phyloP scores from a whole-genome alignment of 2,329 filamentous ascomycete species.

The Scleromitrula shiraiana region DNA sequence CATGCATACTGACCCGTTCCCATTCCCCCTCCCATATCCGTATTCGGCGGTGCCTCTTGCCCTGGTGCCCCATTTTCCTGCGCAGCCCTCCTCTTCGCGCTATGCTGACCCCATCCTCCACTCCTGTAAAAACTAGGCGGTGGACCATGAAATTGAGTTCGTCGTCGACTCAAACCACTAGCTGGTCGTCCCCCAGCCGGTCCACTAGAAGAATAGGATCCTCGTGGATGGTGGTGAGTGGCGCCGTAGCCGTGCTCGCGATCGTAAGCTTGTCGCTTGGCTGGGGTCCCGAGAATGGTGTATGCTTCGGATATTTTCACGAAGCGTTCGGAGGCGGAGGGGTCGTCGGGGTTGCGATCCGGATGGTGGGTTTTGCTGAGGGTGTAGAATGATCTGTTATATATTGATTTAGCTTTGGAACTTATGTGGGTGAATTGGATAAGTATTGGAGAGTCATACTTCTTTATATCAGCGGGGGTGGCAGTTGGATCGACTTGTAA shows the following conservation, averaged over 20 bases:
- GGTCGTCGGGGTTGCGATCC: constrained; percentile 76
- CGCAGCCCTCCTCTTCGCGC: constrained; percentile 48
- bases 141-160: constrained; percentile 72
- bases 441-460: constrained; percentile 38
- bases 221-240: constrained; percentile 29
- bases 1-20: constrained; percentile 48
- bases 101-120: constrained; percentile 67
- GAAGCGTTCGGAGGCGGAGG: constrained; percentile 65
- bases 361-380: constrained; percentile 91
- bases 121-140: constrained; percentile 82
- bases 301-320: constrained; percentile 81
- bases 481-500: constrained; percentile 66
- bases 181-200: constrained; percentile 70
- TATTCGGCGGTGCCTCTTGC: constrained; percentile 12
- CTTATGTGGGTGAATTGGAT: background rate
- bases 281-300: constrained; percentile 60
- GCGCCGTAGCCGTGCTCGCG: constrained; percentile 38
- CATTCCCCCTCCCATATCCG: constrained; percentile 43
- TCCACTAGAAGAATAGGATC: constrained; percentile 48
- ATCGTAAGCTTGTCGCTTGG: constrained; percentile 77
- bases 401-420: constrained; percentile 5
- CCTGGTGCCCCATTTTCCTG: constrained; percentile 30
- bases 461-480: constrained; percentile 73
- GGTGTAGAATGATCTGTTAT: constrained; percentile 65
- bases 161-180: constrained; percentile 69